Evolutionary conservation across 1,284 basidiomycete genomes (phyloP), one percentile per base, ranked within the genome.

Genomic region (Macrocystidia cucumis): DNA sequence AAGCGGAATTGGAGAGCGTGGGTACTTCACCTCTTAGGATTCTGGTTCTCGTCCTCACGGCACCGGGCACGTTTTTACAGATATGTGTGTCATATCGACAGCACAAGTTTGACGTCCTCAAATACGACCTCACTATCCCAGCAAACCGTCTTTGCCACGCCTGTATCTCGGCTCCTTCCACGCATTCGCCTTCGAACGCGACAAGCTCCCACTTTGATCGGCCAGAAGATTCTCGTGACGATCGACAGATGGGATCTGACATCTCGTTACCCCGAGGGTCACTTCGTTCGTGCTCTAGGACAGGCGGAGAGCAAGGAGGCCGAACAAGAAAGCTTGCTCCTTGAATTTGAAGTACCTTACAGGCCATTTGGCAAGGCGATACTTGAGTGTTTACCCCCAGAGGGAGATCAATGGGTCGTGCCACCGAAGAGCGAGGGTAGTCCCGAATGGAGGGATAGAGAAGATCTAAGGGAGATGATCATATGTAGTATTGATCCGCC

Each of bases 401-500:
- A 97, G 55, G 96, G 96, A 4, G 93, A 98, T 11, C 62, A 63
- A 13, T 99, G 96, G 96, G 76, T 87, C 7, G 95, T 99, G 0
- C 92, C 93, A 4, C 77, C 75, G 1, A 96, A 92, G 60, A 67
- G 62, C 26, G 56, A 58, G 0, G 63, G 59, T 1, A 49, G 44
- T 28, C 44, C 42, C 8, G 56, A 56, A 19, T 99, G 96, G 96
- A 69, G 77, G 44, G 84, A 87, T 47, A 69, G 96, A 43, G 81
- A 89, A 54, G 96, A 99, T 65, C 52, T 99, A 54, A 71, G 96
- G 38, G 78, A 85, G 35, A 60, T 97, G 49, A 69, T 86, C 30
- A 79, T 99, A 31, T 98, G 96, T 60, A 95, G 91, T 52, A 98
- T 99, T 49, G 96, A 99, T 62, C 95, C 95, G 2, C 92, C 91